A percentile compares a stretch with the other conserved stretches of the same genome.
phyloP scores from a whole-genome alignment of 768 basidiomycete species.

The Symmetrospora coprosmae region DNA sequence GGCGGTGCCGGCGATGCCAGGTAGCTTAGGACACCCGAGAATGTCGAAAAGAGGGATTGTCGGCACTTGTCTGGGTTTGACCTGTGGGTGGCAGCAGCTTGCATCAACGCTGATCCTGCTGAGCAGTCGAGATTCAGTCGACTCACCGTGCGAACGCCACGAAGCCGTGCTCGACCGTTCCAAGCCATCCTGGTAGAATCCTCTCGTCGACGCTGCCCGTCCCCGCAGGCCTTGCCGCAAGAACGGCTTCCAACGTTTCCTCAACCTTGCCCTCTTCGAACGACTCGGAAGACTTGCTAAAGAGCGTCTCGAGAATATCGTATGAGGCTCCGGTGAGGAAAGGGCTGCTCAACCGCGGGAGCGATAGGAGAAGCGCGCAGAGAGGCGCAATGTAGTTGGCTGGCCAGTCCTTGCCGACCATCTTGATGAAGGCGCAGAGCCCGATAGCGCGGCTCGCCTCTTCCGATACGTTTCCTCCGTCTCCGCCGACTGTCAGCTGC shows the following conservation, averaged over 20 bases:
- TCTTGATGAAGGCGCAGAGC: conserved; percentile 46
- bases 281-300: conserved; percentile 39
- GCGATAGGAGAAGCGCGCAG: conserved; percentile 60
- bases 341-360: conserved; percentile 74
- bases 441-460: conserved; percentile 60
- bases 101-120: neutral
- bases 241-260: conserved; percentile 51
- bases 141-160: conserved; percentile 45
- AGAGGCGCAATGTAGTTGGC: conserved; percentile 57
- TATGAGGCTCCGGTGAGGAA: conserved; percentile 82
- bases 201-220: conserved; percentile 34
- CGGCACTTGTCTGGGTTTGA: conserved; percentile 4
- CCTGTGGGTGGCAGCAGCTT: neutral
- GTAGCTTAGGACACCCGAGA: neutral
- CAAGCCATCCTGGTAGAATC: conserved; percentile 62
- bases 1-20: conserved; percentile 19
- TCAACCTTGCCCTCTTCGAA: conserved; percentile 37
- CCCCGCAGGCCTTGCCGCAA: conserved; percentile 51
- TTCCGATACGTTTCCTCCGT: conserved; percentile 46
- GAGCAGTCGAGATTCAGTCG: neutral
- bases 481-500: no score
- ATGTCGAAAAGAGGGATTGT: neutral
- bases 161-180: conserved; percentile 59
- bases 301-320: conserved; percentile 67
- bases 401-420: conserved; percentile 42